Base-by-base conservation (phyloP, 2,329 filamentous ascomycete genomes). In the Didymella glomerata region DNA sequence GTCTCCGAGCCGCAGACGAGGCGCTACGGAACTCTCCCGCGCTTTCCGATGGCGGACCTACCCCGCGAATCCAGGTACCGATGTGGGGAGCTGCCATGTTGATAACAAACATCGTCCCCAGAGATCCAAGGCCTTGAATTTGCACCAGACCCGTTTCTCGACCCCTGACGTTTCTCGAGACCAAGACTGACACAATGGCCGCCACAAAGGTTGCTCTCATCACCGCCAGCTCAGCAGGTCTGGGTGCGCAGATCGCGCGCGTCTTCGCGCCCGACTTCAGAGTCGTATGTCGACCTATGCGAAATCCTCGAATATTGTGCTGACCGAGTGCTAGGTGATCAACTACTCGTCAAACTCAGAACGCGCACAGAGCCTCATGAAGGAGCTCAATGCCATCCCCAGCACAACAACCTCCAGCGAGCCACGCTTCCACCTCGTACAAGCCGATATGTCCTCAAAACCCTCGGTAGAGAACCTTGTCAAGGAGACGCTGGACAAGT, bases 201-300 rank as follows among this genome's bases (percentile, higher is more conserved):
- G 66, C 72, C 1, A 78, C 78, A 55, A 81, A 80, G 68, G 80
- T 81, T 36, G 79, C 75, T n/a, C 72, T 82, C 38, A 80, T 83
- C 48, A 82, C 81, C 2, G 81, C 80, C 27, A 80, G 80, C 54
- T 80, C 80, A n/a, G 81, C 81, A 13, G 80, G 80, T 13, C 67
- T 83, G 3, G 81, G 81, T n/a, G 80, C 80, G 16, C 78, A 80
- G 61, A 78, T 82, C 36, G 80, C 80, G 28, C 77, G 80, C 18
- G 75, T 73, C 1, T 76, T 82, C 22, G 80, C 81, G 27, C 78
- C 79, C 57, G 80, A 82, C 59, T 81, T 79, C 59, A 71, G 80
- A 56, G 69, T 82, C 2, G 80, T 81, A 71, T 24, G 76, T 71
- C 25, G 24, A 6, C 27, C 34, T 10, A 4, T 11, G 10, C 9